A percentile compares a stretch with the other conserved stretches of the same genome.
phyloP scores from a whole-genome alignment of 2,329 filamentous ascomycete genomes.

The Penicillium sp. region DNA sequence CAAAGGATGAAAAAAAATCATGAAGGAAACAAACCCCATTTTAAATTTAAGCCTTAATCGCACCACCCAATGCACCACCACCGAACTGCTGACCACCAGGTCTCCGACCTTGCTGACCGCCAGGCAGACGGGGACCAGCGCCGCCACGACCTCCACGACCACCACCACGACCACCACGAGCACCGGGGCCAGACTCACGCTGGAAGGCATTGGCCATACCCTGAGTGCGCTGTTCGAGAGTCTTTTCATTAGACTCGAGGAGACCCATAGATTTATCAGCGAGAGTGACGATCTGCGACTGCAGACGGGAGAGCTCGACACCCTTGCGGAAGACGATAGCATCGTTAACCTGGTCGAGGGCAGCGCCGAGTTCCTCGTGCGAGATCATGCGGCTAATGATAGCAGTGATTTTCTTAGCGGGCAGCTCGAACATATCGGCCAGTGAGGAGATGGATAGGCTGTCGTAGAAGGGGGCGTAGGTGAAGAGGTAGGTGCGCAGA shows the following conservation, averaged over 20 bases:
- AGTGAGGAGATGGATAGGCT: constrained; percentile 86
- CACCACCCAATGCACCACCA: constrained; percentile 55
- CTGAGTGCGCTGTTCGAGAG: constrained; percentile 94
- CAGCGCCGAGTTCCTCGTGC: constrained; percentile 95
- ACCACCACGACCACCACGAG: constrained; percentile 64
- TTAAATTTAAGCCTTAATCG: constrained; percentile 52
- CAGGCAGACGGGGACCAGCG: constrained; percentile 42
- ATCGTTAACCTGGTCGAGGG: constrained; percentile 95
- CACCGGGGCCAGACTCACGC: constrained; percentile 78
- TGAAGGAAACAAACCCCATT: constrained; percentile 20
- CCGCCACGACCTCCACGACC: constrained; percentile 44
- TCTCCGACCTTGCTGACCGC: constrained; percentile 47
- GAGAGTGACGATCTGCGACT: constrained; percentile 90
- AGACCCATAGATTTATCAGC: constrained; percentile 95
- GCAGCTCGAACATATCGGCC: constrained; percentile 92
- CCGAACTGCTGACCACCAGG: constrained; percentile 55
- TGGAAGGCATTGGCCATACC: constrained; percentile 95
- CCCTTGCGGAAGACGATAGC: constrained; percentile 99
- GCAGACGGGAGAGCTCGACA: constrained; percentile 92
- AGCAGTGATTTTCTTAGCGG: constrained; percentile 86
- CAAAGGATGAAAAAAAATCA: constrained; percentile 22
- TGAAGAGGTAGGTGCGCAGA: constrained; percentile 97
- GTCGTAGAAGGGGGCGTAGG: constrained; percentile 98
- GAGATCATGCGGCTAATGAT: constrained; percentile 99
- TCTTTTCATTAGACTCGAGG: constrained; percentile 97